Base-by-base conservation (phyloP, 306 rosid species). In the Cucurbita moschata region DNA sequence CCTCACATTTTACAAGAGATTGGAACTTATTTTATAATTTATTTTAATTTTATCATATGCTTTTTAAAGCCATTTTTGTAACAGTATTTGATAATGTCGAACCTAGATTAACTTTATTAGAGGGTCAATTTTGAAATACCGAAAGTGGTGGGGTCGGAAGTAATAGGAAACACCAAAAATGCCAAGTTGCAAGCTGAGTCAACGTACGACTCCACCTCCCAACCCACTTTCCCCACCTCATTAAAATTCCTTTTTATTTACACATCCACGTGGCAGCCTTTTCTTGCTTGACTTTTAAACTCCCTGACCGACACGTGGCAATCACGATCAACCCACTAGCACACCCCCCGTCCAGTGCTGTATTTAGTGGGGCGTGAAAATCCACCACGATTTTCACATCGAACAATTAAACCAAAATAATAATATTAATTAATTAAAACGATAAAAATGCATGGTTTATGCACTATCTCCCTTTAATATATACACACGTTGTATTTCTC, bases 121-220 rank as follows among this genome's bases (percentile, higher is more conserved):
- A 19, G 7, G 54, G 6, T 7, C 7, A 7, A 50, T 16, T 52
- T 52, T 15, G 4, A 42, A 65, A 21, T 18, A 65, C 35, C 53
- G 2, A 65, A 43, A 65, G 71, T 43, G 71, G 71, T 65, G 71
- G 71, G 71, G 71, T 18, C 71, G 2, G 5, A 65, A 10, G 3
- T 5, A 19, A 43, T 65, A 30, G 0, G 71, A 43, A 43, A 19
- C 53, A 43, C 53, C 8, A 43, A 65, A 65, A 42, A 10, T 65
- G 71, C 71, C 53, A 65, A 65, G 71, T 65, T 65, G 71, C 53
- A 65, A 9, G 52, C 71, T 43, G 38, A 65, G 71, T 65, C 71
- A 65, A 65, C 71, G 51, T 65, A 16, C 38, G 71, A 42, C 51
- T 65, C 71, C 52, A 18, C 8, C 13, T 6, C 43, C 49, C 68